Evolutionary conservation across 257 asterid genomes (phyloP).

Genomic region (Nicotiana obtusifolia): DNA sequence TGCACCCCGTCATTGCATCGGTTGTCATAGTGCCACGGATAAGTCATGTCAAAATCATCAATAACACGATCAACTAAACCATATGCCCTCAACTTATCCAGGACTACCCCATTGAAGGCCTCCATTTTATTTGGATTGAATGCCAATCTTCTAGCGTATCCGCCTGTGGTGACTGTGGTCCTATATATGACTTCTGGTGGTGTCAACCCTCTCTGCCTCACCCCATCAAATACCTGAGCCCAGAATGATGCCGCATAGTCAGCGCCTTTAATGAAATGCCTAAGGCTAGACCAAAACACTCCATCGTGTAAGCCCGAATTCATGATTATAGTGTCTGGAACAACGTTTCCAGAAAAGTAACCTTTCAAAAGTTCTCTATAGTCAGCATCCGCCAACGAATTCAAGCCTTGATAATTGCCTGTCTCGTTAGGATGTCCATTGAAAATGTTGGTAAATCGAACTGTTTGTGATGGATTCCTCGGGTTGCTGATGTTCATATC

Average conservation of each 20-base stretch:
- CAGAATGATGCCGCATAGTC: slow-evolving; percentile 72
- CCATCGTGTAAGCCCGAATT: slow-evolving; percentile 94
- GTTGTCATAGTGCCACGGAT: slow-evolving; percentile 90
- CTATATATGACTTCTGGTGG: slow-evolving; percentile 62
- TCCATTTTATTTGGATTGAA: slow-evolving; percentile 92
- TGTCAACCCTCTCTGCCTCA: slow-evolving; percentile 39
- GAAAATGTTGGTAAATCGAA: slow-evolving; percentile 77
- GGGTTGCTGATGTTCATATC: slow-evolving; percentile 83
- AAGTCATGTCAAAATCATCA: slow-evolving; percentile 87
- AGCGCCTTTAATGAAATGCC: slow-evolving; percentile 59
- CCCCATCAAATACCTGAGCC: slow-evolving; percentile 53
- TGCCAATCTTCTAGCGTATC: slow-evolving; percentile 62
- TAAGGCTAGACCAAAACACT: slow-evolving; percentile 53
- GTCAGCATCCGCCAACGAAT: slow-evolving; percentile 43
- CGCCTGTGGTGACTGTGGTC: slow-evolving; percentile 87
- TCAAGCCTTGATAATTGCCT: slow-evolving; percentile 66
- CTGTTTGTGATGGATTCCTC: slow-evolving; percentile 45
- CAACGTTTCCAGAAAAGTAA: slow-evolving; percentile 42
- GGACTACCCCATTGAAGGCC: slow-evolving; percentile 78
- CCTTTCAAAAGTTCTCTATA: slow-evolving; percentile 47
- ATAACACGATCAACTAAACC: slow-evolving; percentile 46
- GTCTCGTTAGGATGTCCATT: slow-evolving; percentile 70
- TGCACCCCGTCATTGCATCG: slow-evolving; percentile 94
- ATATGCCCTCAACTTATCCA: slow-evolving; percentile 68
- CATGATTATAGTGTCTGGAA: slow-evolving; percentile 77